Conservation (phyloP, 371 early-diverging fungal genomes). For the Rhizomucor pusillus region DNA sequence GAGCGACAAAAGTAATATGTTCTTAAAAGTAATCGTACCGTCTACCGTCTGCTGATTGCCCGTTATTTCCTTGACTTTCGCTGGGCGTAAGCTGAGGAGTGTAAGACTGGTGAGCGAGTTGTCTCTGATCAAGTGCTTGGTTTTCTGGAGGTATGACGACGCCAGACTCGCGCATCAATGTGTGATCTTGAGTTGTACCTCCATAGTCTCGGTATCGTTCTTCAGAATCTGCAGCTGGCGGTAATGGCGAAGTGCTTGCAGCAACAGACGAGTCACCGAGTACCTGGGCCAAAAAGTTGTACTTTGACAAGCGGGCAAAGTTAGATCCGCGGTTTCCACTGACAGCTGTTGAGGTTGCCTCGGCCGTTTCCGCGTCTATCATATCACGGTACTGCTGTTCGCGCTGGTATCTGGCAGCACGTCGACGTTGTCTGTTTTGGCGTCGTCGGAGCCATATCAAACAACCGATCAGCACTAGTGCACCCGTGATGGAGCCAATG, state of each 20-base stretch:
- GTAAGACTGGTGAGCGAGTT: neutral
- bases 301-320: slow-evolving; percentile 25
- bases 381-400: slow-evolving; percentile 6
- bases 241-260: no score
- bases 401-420: slow-evolving; percentile 12
- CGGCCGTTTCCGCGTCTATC: neutral
- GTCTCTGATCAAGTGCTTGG: neutral
- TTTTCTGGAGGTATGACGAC: slow-evolving; percentile 1
- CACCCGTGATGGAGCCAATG: slow-evolving; percentile 25
- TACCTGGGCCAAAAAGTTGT: slow-evolving; percentile 26
- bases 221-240: no score
- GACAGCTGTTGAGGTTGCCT: neutral
- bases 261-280: slow-evolving; percentile 3
- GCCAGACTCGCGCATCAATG: slow-evolving; percentile 3
- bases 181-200: no score
- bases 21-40: no score
- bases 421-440: slow-evolving; percentile 9
- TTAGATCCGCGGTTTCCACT: slow-evolving; percentile 1
- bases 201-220: no score
- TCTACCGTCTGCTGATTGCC: no score
- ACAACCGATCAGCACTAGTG: slow-evolving; percentile 7
- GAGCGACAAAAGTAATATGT: no score
- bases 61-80: no score
- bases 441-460: slow-evolving; percentile 15
- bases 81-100: neutral